These are phyloP conservation scores for Pseudogymnoascus sp. DNA, from an alignment of 2,329 filamentous ascomycete species.

Conservation along the genomic window DNA sequence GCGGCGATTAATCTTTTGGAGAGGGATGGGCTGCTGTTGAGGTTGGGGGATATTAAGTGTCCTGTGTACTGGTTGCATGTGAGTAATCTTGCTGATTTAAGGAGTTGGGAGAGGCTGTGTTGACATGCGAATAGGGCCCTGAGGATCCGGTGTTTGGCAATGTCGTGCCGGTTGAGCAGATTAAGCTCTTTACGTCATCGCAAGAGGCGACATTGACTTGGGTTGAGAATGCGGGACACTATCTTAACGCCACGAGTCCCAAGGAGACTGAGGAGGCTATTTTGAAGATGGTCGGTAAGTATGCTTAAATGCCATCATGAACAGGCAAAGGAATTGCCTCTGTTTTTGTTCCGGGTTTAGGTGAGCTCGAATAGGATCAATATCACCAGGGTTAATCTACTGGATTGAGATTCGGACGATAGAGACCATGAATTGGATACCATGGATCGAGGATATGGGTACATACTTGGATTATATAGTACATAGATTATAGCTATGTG, in stretches of 20 bases:
- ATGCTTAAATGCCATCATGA: constrained; percentile 1
- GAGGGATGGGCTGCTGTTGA: constrained; percentile 39
- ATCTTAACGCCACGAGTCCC: constrained; percentile 41
- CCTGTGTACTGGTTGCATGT: constrained; percentile 47
- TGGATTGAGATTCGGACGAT: too few relatives aligned
- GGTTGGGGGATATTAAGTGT: constrained; percentile 39
- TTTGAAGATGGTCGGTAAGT: constrained; percentile 27
- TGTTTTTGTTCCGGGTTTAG: not conserved
- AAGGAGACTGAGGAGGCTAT: constrained; percentile 38
- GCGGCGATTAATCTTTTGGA: constrained; percentile 37
- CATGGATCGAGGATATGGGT: not conserved
- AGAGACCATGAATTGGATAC: not conserved
- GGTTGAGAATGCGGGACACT: constrained; percentile 40
- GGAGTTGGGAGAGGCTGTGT: not conserved
- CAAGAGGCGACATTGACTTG: constrained; percentile 36
- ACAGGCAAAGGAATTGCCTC: too few relatives aligned
- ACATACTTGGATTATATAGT: not conserved
- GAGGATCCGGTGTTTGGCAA: constrained; percentile 37
- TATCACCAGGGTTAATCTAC: not conserved
- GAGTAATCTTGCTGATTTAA: constrained; percentile 12
- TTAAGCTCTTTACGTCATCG: constrained; percentile 41
- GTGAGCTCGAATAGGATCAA: not conserved
- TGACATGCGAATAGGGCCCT: constrained; percentile 31
- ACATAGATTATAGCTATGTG: not conserved
- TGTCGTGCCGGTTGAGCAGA: constrained; percentile 37